Base-by-base conservation (phyloP, 2,329 filamentous ascomycete species). In the Conoideocrella luteorostrata region DNA sequence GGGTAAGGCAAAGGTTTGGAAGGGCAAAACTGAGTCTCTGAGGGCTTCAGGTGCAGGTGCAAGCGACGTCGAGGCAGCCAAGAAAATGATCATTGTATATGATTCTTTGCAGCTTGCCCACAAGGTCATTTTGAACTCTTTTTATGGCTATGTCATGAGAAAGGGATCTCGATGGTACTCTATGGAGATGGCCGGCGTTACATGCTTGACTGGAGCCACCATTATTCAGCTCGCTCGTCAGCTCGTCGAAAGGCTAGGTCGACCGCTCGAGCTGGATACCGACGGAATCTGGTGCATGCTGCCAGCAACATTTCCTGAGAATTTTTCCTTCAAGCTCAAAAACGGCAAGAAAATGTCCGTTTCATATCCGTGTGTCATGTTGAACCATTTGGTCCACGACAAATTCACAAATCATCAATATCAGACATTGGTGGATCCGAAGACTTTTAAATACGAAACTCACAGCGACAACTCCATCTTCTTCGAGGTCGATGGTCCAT, bases 261-360 rank as follows among this genome's bases (percentile, higher is more conserved):
- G 93, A 45, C 93, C 93, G 0, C 73, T 98, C 41, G 93, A 98
- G 63, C 74, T 98, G 39, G 93, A 98, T 63, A 98, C 93, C 3
- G 93, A 98, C 60, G 93, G 94, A 78, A 98, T 98, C 57, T 98
- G 93, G 94, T 98, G 93, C 67, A 98, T 98, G 78, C 75, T 98
- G 55, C 93, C 93, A 0, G 91, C 88, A 1, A 93, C 88, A 0
- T 98, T 98, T 56, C 93, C 93, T 0, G 93, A 98, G 59, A 96
- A 98, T 64, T 96, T 96, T 57, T 75, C 82, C 0, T 97, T 98
- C 72, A 95, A 86, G 57, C 68, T 96, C 53, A 95, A 91, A 65
- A 94, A 90, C 55, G 93, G 93, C 52, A 98, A 97, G 74, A 98
- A 97, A 62, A 62, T 97, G 47, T 75, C 84, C n/a, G 90, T 98